phyloP scores from a whole-genome alignment of 73 alveolate genomes.

The Tetrahymena borealis region DNA sequence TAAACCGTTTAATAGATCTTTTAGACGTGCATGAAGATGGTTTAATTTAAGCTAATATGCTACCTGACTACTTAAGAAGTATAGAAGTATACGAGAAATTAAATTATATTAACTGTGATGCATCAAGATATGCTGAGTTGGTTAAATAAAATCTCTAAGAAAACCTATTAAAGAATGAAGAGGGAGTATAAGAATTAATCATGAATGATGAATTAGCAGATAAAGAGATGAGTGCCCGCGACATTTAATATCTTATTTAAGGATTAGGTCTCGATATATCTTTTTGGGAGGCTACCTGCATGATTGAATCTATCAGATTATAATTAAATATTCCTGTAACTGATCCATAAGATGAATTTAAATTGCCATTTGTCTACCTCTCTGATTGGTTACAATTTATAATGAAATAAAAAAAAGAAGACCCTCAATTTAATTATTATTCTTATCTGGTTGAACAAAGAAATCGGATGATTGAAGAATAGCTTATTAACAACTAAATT shows the following conservation, averaged over 20 bases:
- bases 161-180: not conserved
- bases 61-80: not conserved
- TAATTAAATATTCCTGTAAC: not conserved
- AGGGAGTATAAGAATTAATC: not conserved
- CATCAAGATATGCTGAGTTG: not conserved
- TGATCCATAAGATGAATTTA: not conserved
- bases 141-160: not conserved
- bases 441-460: not conserved
- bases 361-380: not conserved
- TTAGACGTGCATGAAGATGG: not conserved
- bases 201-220: not conserved
- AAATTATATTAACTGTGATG: not conserved
- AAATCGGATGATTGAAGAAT: not conserved
- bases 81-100: not conserved
- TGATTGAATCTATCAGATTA: not conserved
- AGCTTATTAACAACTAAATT: not conserved
- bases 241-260: not conserved
- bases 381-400: not conserved
- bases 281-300: not conserved
- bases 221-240: not conserved
- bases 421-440: not conserved
- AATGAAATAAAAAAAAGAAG: not conserved
- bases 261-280: not conserved
- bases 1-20: not conserved
- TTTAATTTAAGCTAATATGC: not conserved